phyloP scores from a whole-genome alignment of 73 alveolate species.

The Paramecium sexaurelia region DNA sequence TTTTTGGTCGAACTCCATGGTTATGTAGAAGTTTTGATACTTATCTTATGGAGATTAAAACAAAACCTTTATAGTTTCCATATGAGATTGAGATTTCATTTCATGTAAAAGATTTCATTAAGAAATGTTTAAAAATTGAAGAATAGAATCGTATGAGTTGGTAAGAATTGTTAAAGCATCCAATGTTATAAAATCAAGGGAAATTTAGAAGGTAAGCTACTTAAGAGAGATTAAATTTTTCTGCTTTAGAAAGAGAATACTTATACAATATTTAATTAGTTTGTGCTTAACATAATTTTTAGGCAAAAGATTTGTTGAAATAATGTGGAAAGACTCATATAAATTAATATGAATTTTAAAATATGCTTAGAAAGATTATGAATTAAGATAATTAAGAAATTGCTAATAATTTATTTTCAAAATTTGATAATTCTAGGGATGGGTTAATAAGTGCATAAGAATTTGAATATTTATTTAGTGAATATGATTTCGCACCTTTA shows the following conservation, averaged over 20 bases:
- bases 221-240: constrained; percentile 5
- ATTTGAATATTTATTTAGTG: neutral
- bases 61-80: neutral
- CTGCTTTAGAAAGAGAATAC: neutral
- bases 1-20: constrained; percentile 74
- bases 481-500: constrained; percentile 22
- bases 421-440: constrained; percentile 14
- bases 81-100: constrained; percentile 1
- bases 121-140: constrained; percentile 14
- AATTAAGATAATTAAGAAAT: neutral
- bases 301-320: neutral
- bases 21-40: constrained; percentile 41
- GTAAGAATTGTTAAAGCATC: neutral
- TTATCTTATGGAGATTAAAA: neutral
- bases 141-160: constrained; percentile 2
- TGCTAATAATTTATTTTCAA: neutral
- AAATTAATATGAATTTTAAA: neutral
- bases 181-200: neutral
- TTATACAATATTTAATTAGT: neutral
- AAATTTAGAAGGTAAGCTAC: neutral
- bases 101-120: constrained; percentile 42
- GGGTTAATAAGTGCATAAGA: constrained; percentile 5
- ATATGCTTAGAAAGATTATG: neutral
- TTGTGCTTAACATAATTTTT: neutral
- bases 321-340: neutral